Percentiles rank a stretch among this genome's conserved stretches.
These are phyloP conservation scores for Thelephora ganbajun DNA, from an alignment of 768 basidiomycete species.

Conservation along the genomic window DNA sequence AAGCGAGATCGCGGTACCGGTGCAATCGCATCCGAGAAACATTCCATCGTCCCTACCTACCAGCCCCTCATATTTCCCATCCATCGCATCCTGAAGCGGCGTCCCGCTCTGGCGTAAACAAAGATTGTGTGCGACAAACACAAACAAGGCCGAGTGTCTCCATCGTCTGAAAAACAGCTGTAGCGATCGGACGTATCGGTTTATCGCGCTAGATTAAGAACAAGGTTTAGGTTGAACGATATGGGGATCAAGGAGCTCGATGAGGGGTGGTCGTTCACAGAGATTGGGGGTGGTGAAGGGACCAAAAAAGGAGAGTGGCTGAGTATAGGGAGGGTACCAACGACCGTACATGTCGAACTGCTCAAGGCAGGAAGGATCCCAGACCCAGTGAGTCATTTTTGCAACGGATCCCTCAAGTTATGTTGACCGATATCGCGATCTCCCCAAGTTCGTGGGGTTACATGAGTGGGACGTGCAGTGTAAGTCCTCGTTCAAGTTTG, in stretches of 20 bases:
- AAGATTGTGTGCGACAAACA: too few relatives aligned
- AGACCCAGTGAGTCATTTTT: constrained; percentile 49
- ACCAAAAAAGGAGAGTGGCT: constrained; percentile 54
- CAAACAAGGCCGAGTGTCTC: too few relatives aligned
- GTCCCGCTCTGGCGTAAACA: not conserved
- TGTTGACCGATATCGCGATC: not conserved
- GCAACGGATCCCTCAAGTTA: not conserved
- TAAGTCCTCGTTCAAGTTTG: constrained; percentile 18
- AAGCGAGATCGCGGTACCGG: not conserved
- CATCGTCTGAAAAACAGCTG: too few relatives aligned
- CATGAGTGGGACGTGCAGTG: constrained; percentile 90
- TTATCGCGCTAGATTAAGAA: too few relatives aligned
- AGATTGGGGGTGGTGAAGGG: constrained; percentile 45
- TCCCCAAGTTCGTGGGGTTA: constrained; percentile 50
- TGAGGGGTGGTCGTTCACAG: constrained; percentile 53
- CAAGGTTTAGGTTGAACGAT: too few relatives aligned
- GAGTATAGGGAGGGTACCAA: constrained; percentile 52
- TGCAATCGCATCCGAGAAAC: not conserved
- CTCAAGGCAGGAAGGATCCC: constrained; percentile 60
- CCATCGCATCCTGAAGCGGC: not conserved
- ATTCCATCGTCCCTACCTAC: not conserved
- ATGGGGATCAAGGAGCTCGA: constrained; percentile 17
- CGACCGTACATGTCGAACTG: constrained; percentile 79
- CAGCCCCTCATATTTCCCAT: not conserved
- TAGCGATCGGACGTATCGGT: too few relatives aligned